Conservation (phyloP, 2,329 filamentous ascomycete genomes). For the Penicillium brasilianum region DNA sequence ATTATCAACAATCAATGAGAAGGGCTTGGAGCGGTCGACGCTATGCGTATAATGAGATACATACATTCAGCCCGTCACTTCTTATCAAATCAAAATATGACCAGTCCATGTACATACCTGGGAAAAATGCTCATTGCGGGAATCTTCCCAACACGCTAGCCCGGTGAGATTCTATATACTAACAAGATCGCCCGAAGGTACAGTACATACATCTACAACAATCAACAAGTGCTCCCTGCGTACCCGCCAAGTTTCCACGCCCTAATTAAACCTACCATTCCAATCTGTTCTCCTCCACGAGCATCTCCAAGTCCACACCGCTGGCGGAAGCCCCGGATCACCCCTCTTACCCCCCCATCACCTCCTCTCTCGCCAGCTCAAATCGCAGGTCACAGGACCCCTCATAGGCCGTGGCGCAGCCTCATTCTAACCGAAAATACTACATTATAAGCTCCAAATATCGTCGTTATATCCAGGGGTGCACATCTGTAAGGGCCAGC, state of each 20-base stretch:
- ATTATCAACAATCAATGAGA: neutral
- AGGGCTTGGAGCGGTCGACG: neutral
- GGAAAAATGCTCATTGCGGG: neutral
- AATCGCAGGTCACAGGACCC: neutral
- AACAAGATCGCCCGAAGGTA: neutral
- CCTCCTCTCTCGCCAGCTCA: neutral
- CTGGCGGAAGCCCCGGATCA: constrained; percentile 1
- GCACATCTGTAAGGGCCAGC: constrained; percentile 9
- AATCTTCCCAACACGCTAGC: neutral
- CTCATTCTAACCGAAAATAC: neutral
- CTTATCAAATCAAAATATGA: neutral
- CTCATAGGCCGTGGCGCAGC: neutral
- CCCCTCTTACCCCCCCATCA: neutral
- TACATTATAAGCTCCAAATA: neutral
- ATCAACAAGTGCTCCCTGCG: neutral
- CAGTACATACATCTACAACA: too few species aligned
- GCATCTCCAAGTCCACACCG: neutral
- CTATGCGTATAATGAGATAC: constrained; percentile 6
- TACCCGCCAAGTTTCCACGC: neutral
- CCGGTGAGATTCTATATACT: neutral
- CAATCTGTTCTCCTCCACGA: neutral
- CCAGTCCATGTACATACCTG: neutral
- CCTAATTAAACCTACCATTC: neutral
- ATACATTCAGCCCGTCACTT: neutral
- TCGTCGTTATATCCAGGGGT: constrained; percentile 7